Evolutionary conservation across 805 yeast genomes (phyloP).

Genomic region (Starmerella powellii): DNA sequence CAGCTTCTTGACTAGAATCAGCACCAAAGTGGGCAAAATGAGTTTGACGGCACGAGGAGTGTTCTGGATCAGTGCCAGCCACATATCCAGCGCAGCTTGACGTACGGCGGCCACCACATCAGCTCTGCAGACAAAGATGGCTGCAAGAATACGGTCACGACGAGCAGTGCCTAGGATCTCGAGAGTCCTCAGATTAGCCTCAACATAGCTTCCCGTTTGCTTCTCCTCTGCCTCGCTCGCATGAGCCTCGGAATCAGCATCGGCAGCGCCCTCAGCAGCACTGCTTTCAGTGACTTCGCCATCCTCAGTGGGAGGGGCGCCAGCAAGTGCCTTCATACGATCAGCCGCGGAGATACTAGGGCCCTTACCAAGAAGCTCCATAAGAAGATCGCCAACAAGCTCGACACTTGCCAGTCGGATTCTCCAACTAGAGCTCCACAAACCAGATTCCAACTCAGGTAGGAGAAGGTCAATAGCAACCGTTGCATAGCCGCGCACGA

Average conservation of each 20-base stretch:
- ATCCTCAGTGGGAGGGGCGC: slow-evolving; percentile 24
- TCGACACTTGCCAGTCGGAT: slow-evolving; percentile 90
- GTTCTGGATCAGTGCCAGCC: slow-evolving; percentile 93
- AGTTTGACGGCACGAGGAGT: slow-evolving; percentile 92
- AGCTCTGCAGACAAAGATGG: slow-evolving; percentile 87
- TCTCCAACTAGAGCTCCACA: slow-evolving; percentile 69
- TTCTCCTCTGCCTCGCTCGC: slow-evolving; percentile 28
- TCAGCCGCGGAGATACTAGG: slow-evolving; percentile 26
- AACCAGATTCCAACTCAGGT: slow-evolving; percentile 87
- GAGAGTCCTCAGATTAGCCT: slow-evolving; percentile 25
- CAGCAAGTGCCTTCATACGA: slow-evolving; percentile 20
- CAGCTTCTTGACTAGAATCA: slow-evolving; percentile 65
- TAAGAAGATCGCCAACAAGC: slow-evolving; percentile 84
- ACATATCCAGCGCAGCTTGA: slow-evolving; percentile 78
- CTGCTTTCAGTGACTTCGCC: slow-evolving; percentile 50
- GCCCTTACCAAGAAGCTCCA: slow-evolving; percentile 75
- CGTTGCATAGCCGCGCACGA: slow-evolving; percentile 81
- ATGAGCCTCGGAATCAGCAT: slow-evolving; percentile 24
- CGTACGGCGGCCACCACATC: slow-evolving; percentile 82
- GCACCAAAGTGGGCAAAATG: slow-evolving; percentile 71
- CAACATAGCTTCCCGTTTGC: slow-evolving; percentile 8
- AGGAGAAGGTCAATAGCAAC: slow-evolving; percentile 84
- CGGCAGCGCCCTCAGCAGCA: slow-evolving; percentile 31
- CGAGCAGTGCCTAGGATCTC: slow-evolving; percentile 78
- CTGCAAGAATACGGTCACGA: slow-evolving; percentile 72